Conservation (phyloP, 495 filamentous ascomycete species). For the Podospora pseudocomata region DNA sequence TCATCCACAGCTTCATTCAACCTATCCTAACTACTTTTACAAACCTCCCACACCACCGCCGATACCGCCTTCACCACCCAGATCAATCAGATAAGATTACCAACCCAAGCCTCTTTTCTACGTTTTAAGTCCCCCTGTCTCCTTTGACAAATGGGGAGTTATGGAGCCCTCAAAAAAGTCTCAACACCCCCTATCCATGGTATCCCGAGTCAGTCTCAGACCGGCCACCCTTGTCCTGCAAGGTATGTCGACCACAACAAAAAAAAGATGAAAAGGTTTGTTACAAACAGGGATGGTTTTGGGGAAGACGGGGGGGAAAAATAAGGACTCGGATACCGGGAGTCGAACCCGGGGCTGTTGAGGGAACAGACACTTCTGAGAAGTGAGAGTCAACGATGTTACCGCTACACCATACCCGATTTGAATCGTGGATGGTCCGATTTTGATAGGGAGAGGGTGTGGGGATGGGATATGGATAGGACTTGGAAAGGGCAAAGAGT, state of each 20-base stretch:
- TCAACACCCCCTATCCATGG: background rate
- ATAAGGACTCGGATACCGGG: background rate
- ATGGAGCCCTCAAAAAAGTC: background rate
- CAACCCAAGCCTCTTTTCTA: background rate
- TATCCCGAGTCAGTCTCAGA: background rate
- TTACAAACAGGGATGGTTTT: background rate
- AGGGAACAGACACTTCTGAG: background rate
- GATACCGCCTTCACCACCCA: background rate
- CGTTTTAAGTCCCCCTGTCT: background rate
- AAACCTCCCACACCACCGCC: background rate
- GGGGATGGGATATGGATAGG: background rate
- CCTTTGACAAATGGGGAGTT: background rate
- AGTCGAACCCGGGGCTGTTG: background rate
- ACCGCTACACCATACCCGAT: background rate
- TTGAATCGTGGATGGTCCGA: background rate
- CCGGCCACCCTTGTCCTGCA: background rate
- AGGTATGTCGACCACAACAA: background rate
- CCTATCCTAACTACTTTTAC: too few species aligned
- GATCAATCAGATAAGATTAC: background rate
- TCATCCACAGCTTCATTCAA: too few species aligned
- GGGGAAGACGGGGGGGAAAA: background rate
- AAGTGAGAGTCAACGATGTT: background rate
- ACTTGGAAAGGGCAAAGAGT: background rate
- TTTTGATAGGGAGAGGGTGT: background rate
- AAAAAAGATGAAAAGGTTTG: background rate